phyloP scores from a whole-genome alignment of 108 stramenopile species.

The Cylindrotheca fusiformis region DNA sequence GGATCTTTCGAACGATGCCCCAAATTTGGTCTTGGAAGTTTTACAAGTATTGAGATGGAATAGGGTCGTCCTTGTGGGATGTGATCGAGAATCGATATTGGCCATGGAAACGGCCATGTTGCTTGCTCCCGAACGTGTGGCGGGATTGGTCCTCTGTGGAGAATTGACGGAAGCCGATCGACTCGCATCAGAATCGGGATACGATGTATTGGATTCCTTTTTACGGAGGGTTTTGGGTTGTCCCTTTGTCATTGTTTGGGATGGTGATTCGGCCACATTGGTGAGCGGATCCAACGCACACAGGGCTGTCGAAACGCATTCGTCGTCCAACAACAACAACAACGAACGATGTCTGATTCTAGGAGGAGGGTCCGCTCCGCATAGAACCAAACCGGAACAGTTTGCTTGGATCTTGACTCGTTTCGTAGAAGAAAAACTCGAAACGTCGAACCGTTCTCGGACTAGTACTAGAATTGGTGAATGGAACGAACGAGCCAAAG shows the following conservation, averaged over 20 bases:
- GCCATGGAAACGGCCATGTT: constrained; percentile 50
- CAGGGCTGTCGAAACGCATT: constrained; percentile 8
- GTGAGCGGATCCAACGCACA: constrained; percentile 19
- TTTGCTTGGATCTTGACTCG: constrained; percentile 59
- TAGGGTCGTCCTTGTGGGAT: constrained; percentile 49
- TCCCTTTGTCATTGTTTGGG: constrained; percentile 58
- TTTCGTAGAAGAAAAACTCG: constrained; percentile 58
- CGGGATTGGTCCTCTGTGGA: constrained; percentile 48
- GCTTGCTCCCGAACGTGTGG: constrained; percentile 46
- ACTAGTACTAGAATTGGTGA: too few species aligned
- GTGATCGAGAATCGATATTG: constrained; percentile 40
- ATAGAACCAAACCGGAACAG: constrained; percentile 54
- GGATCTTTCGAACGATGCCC: constrained; percentile 19
- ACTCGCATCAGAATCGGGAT: constrained; percentile 4
- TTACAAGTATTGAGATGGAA: constrained; percentile 48
- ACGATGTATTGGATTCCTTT: constrained; percentile 31
- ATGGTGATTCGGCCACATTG: constrained; percentile 35
- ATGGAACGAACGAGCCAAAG: neutral
- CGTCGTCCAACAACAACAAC: too few species aligned
- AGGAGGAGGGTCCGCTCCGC: constrained; percentile 55
- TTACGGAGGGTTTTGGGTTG: constrained; percentile 34
- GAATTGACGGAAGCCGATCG: constrained; percentile 29
- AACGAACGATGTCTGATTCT: constrained; percentile 36
- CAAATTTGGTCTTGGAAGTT: constrained; percentile 27
- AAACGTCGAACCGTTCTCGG: too few species aligned